Evolutionary conservation across 2,329 filamentous ascomycete genomes (phyloP).

Genomic region (Elsinoe batatas): DNA sequence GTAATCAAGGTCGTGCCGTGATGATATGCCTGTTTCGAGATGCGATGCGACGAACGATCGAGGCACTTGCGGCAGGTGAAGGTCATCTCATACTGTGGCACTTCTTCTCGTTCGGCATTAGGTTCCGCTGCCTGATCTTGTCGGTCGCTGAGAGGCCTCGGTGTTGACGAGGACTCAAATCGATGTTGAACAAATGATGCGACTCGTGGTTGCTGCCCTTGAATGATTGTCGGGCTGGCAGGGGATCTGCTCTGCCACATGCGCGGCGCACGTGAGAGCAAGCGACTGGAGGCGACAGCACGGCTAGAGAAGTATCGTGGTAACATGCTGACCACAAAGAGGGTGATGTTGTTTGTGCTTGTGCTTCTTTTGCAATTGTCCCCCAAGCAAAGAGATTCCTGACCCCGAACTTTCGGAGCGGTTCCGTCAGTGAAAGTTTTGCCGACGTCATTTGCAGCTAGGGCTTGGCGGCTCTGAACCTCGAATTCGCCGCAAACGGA

Average conservation of each 20-base stretch:
- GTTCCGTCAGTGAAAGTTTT: slow-evolving; percentile 1
- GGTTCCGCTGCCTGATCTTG: slow-evolving; percentile 16
- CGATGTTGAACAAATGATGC: slow-evolving; percentile 14
- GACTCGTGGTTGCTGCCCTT: slow-evolving; percentile 15
- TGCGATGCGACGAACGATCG: slow-evolving; percentile 66
- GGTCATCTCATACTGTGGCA: slow-evolving; percentile 71
- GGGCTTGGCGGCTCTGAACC: slow-evolving; percentile 8
- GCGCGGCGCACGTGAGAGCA: not conserved
- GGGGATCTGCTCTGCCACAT: not conserved
- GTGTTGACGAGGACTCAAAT: slow-evolving; percentile 14
- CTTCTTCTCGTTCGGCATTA: slow-evolving; percentile 27
- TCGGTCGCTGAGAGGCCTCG: slow-evolving; percentile 24
- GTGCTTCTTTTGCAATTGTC: no score
- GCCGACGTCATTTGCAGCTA: slow-evolving; percentile 9
- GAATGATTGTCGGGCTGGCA: slow-evolving; percentile 13
- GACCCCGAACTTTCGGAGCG: not conserved
- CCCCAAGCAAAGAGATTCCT: not conserved
- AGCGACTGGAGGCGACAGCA: not conserved
- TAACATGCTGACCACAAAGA: not conserved
- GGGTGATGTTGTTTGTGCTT: no score
- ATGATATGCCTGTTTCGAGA: slow-evolving; percentile 95
- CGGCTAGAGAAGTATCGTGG: not conserved
- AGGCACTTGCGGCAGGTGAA: slow-evolving; percentile 82
- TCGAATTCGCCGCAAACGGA: slow-evolving; percentile 13
- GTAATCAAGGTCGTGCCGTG: slow-evolving; percentile 78